Evolutionary conservation across 192 early-diverging fungal genomes (phyloP).

Genomic region (Chytriomyces confervae): DNA sequence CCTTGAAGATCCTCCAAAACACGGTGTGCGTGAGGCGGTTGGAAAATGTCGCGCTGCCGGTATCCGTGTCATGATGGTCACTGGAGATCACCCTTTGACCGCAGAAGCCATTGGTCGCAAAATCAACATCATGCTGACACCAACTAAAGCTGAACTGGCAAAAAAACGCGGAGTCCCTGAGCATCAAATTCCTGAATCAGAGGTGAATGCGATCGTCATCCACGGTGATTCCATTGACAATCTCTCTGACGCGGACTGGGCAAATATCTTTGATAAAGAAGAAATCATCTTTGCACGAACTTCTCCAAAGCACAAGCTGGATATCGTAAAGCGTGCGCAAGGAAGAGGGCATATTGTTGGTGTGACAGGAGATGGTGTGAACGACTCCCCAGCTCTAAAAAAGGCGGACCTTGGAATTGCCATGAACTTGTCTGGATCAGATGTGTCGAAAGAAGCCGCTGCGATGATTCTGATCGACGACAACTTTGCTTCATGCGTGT

Average conservation of each 20-base stretch:
- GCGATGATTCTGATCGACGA: constrained; percentile 97
- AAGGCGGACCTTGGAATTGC: constrained; percentile 96
- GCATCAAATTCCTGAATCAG: constrained; percentile 58
- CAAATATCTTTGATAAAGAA: constrained; percentile 73
- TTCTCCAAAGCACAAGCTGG: constrained; percentile 91
- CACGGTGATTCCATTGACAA: constrained; percentile 78
- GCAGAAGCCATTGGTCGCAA: constrained; percentile 90
- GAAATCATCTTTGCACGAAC: constrained; percentile 96
- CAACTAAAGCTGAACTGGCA: constrained; percentile 83
- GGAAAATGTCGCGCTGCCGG: constrained; percentile 85
- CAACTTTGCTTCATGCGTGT: constrained; percentile 92
- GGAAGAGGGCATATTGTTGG: constrained; percentile 91
- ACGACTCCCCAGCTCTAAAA: constrained; percentile 94
- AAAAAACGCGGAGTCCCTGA: constrained; percentile 65
- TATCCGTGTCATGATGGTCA: constrained; percentile 97
- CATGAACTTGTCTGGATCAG: constrained; percentile 95
- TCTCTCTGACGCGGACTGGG: constrained; percentile 83
- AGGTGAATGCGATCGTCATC: constrained; percentile 80
- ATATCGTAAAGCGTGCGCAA: constrained; percentile 91
- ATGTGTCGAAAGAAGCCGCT: constrained; percentile 92
- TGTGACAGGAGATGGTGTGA: constrained; percentile 96
- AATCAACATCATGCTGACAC: constrained; percentile 86
- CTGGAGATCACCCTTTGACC: constrained; percentile 94
- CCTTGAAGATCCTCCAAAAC: constrained; percentile 95
- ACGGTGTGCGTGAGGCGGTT: constrained; percentile 93